These are phyloP conservation scores for Pseudogymnoascus destructans DNA, from an alignment of 2,329 filamentous ascomycete species.

Conservation along the genomic window DNA sequence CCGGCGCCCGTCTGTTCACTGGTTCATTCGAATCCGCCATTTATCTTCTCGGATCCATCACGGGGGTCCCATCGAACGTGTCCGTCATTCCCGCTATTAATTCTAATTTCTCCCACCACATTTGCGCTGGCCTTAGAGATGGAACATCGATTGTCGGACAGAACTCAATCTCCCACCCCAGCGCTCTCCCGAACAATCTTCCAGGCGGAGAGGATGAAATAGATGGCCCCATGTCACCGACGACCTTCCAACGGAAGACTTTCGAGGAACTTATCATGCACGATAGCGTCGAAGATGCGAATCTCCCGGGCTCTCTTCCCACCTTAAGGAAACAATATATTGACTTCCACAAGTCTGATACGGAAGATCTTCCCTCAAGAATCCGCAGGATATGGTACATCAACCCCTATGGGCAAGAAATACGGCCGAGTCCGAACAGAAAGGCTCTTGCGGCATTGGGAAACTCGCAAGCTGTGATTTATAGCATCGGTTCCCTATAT, in stretches of 20 bases:
- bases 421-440: slow-evolving; percentile 70
- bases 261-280: slow-evolving; percentile 37
- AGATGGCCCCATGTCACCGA: slow-evolving; percentile 13
- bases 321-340: slow-evolving; percentile 72
- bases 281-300: slow-evolving; percentile 64
- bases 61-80: slow-evolving; percentile 63
- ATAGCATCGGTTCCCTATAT: slow-evolving; percentile 88
- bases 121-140: slow-evolving; percentile 67
- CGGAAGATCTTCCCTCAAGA: slow-evolving; percentile 62
- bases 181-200: slow-evolving; percentile 11
- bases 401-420: slow-evolving; percentile 96
- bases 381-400: slow-evolving; percentile 91
- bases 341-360: slow-evolving; percentile 60
- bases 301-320: slow-evolving; percentile 68
- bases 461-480: slow-evolving; percentile 58
- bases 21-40: slow-evolving; percentile 88
- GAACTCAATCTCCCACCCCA: slow-evolving; percentile 79
- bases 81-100: slow-evolving; percentile 82
- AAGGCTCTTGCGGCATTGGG: slow-evolving; percentile 59
- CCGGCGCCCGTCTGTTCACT: slow-evolving; percentile 77
- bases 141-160: slow-evolving; percentile 76
- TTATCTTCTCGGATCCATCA: slow-evolving; percentile 77
- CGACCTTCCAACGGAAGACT: slow-evolving; percentile 9
- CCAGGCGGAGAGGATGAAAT: slow-evolving; percentile 11
- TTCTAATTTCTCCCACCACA: slow-evolving; percentile 91